Percentiles rank a stretch among this genome's conserved stretches.
phyloP scores from a whole-genome alignment of 176 grass and related monocot species.

The Pharus latifolius region DNA sequence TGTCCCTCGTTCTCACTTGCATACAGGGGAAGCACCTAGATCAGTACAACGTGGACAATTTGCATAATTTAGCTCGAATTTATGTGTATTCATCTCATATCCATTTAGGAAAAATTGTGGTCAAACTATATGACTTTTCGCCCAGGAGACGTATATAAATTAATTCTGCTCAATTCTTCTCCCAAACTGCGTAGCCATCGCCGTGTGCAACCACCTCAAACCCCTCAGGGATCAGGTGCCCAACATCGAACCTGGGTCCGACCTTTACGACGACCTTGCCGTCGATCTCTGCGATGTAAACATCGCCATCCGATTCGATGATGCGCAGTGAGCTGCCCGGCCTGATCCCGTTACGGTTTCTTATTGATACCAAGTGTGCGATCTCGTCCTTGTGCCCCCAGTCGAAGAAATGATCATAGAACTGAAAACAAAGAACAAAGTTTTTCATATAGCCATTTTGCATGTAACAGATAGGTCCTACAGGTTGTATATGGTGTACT shows the following conservation, averaged over 20 bases:
- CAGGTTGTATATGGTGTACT: background rate
- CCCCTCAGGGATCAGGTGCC: conserved; percentile 33
- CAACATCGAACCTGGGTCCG: conserved; percentile 27
- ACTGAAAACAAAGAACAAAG: conserved; percentile 5
- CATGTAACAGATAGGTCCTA: background rate
- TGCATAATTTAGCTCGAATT: background rate
- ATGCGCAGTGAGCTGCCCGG: conserved; percentile 40
- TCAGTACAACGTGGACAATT: too few relatives aligned
- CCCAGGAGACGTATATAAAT: background rate
- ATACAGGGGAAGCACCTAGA: background rate
- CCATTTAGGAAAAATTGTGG: background rate
- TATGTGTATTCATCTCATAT: background rate
- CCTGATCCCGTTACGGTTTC: conserved; percentile 36
- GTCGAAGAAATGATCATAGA: conserved; percentile 80
- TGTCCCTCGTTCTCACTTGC: background rate
- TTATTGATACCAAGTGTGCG: conserved; percentile 33
- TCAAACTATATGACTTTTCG: background rate
- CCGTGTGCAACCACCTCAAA: conserved; percentile 36
- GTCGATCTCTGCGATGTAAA: conserved; percentile 63
- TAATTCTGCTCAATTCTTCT: conserved; percentile 24
- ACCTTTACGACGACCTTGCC: conserved; percentile 51
- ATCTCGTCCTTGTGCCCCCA: conserved; percentile 60
- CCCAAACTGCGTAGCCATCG: conserved; percentile 51
- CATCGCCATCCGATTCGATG: conserved; percentile 49
- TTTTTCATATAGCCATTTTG: background rate